A percentile compares a stretch with the other conserved stretches of the same genome.
Conservation (phyloP, 352 stramenopile genomes). For the Elongisporangium senticosum region DNA sequence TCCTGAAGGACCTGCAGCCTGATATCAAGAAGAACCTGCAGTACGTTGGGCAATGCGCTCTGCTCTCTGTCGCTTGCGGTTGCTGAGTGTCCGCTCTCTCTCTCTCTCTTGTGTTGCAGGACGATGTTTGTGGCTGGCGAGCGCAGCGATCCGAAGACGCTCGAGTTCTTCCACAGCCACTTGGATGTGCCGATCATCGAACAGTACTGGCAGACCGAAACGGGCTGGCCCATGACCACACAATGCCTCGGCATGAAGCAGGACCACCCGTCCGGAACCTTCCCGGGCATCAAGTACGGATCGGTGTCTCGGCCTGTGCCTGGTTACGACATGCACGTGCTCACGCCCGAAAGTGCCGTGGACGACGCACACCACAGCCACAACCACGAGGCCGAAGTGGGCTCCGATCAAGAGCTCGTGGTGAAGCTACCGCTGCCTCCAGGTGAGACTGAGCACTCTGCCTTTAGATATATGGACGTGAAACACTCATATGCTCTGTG, state of each 20-base stretch:
- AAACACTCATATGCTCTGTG: constrained; percentile 1
- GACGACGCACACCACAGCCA: constrained; percentile 35
- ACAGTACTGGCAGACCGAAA: constrained; percentile 92
- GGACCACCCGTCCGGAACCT: constrained; percentile 24
- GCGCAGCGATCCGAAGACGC: constrained; percentile 80
- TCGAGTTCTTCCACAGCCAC: constrained; percentile 69
- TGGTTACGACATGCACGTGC: constrained; percentile 78
- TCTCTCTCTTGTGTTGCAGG: constrained; percentile 11
- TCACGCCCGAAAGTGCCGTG: constrained; percentile 44
- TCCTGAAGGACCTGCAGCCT: constrained; percentile 40
- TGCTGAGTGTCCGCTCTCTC: neutral
- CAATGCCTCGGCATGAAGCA: constrained; percentile 70
- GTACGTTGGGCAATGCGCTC: constrained; percentile 33
- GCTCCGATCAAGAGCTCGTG: constrained; percentile 56
- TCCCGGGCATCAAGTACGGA: constrained; percentile 55
- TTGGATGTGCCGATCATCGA: constrained; percentile 69
- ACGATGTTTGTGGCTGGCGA: constrained; percentile 87
- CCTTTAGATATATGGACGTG: constrained; percentile 1
- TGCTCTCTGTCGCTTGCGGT: constrained; percentile 6
- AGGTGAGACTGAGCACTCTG: constrained; percentile 15
- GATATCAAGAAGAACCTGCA: constrained; percentile 47
- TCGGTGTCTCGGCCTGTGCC: constrained; percentile 63
- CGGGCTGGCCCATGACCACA: constrained; percentile 73
- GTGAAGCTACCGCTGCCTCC: constrained; percentile 84
- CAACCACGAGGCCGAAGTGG: constrained; percentile 50